These are phyloP conservation scores for Phytopythium litorale DNA, from an alignment of 352 stramenopile species.

Conservation along the genomic window DNA sequence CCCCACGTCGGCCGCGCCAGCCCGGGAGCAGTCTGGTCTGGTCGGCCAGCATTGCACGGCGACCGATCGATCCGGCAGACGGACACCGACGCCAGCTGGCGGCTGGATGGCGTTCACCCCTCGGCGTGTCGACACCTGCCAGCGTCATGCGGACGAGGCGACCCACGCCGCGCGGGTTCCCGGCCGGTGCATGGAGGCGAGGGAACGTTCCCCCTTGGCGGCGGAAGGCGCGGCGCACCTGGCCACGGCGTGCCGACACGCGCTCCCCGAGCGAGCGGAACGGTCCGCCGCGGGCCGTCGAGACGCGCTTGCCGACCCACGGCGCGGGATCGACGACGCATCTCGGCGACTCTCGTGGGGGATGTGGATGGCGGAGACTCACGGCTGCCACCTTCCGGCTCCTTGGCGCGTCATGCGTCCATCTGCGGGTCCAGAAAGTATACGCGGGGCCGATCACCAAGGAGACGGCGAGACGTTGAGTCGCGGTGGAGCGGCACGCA, in stretches of 20 bases:
- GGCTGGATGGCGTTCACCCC: background rate
- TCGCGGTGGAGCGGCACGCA: background rate
- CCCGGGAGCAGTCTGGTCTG: background rate
- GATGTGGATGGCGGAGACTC: background rate
- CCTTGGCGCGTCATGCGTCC: background rate
- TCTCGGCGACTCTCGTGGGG: background rate
- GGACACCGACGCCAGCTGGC: background rate
- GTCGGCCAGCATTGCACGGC: background rate
- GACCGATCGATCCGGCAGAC: background rate
- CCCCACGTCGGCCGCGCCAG: background rate
- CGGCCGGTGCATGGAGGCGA: background rate
- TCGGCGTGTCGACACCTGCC: background rate
- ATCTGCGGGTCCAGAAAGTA: background rate
- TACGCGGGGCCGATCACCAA: background rate
- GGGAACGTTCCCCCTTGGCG: background rate
- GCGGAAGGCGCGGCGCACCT: constrained; percentile 1
- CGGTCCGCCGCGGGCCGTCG: too few relatives aligned
- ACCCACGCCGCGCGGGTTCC: background rate
- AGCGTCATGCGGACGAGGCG: background rate
- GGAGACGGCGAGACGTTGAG: background rate
- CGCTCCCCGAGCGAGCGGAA: background rate
- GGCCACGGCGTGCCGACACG: background rate
- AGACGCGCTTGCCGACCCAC: too few relatives aligned
- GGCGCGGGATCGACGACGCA: background rate
- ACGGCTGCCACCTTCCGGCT: background rate